Base-by-base conservation (phyloP, 1,139 yeast genomes). In the Trichomonascaceae sp. region DNA sequence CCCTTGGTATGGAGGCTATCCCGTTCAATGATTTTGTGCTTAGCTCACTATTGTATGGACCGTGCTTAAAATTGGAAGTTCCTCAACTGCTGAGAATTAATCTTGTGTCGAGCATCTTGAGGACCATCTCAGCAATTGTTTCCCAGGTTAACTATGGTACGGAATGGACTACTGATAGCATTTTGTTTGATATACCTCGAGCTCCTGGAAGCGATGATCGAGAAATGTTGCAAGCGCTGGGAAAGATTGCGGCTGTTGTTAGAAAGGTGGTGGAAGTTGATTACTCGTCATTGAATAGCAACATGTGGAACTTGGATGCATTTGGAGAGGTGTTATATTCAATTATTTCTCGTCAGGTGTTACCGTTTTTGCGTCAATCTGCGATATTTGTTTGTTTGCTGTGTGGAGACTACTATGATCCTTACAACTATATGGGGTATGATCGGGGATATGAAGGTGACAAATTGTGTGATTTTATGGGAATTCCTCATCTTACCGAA, bases 361-460 rank as follows among this genome's bases (percentile, higher is more conserved):
- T 87, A 0, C 89, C 91, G 15, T 87, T 85, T 60, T 72, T 88
- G 58, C 77, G 96, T 60, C 79, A 83, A 60, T 75, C 82, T 6
- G 80, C 88, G 1, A 79, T 89, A 4, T 80, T 80, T 60, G 75
- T 83, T 0, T 77, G 70, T 65, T 81, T 84, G 7, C 71, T 76
- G 47, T 82, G 83, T 68, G 85, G 89, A 1, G 76, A 80, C 45
- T 70, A 74, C 13, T 76, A 76, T n/a, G 70, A 72, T n/a, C 63
- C 74, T 9, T 65, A 66, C 18, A 67, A 66, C n/a, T 70, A 67
- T 38, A 63, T 64, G 46, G 77, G 74, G 22, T 59, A 60, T 53
- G 63, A 56, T 10, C 61, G 61, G 46, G 61, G 57, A 50, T 56
- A 27, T 36, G 93, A 86, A 66, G 81, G 84, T 10, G 84, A 84